Base-by-base conservation (phyloP, 2,329 filamentous ascomycete species). In the Phoma sp. region DNA sequence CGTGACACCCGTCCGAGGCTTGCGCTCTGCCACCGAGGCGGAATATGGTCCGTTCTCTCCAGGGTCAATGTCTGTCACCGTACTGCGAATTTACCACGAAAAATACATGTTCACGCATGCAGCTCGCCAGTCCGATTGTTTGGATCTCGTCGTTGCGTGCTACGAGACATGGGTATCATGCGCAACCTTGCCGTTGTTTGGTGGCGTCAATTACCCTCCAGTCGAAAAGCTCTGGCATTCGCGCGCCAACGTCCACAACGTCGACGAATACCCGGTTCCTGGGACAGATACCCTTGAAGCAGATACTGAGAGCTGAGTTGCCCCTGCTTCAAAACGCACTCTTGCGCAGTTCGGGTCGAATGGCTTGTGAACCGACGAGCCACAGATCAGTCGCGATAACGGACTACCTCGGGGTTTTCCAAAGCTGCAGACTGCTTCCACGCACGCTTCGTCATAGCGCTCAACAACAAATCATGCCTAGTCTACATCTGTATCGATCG, bases 1-100 rank as follows among this genome's bases (percentile, higher is more conserved):
- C 40, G 67, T 71, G 51, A 54, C 61, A 70, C 70, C 41, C 50
- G 51, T 49, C 51, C 43, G 36, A 55, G 50, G 58, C 53, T 56
- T 50, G 43, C 49, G 54, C 43, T 52, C 51, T 61, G 52, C 51
- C 54, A 51, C 62, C 55, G 57, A 58, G 49, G 49, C 52, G 51
- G 48, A 48, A 43, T 37, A 33, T 41, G 40, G 38, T 38, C 39
- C 10, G 22, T 15, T 43, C 19, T 22, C 31, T 19, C 48, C 38
- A n/a, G 41, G 49, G n/a, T 41, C 21, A 36, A 17, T 31, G 25
- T 38, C 9, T 32, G 29, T 51, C 37, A 38, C 43, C 17, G 15
- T n/a, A 39, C 12, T 29, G 9, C 31, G 21, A 21, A 43, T 17
- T 24, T 19, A 13, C 33, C 29, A 37, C 22, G 27, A 25, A 25